Percentiles rank a stretch among this genome's conserved stretches.
Evolutionary conservation across 1,139 yeast species (phyloP).

Genomic region (Meyerozyma sp.): DNA sequence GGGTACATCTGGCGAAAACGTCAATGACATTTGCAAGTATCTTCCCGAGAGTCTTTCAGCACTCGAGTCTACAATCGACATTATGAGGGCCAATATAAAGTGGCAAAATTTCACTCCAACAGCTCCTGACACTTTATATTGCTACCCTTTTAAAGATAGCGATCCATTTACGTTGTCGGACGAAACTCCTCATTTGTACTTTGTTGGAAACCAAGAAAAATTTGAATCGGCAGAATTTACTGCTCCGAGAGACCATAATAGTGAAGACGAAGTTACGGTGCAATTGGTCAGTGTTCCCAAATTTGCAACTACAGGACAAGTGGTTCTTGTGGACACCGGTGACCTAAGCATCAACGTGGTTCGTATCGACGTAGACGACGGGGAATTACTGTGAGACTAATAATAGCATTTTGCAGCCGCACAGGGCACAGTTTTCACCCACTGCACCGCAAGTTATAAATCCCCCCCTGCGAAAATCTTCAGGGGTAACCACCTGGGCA

Average conservation of each 20-base stretch:
- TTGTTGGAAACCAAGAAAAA: conserved; percentile 75
- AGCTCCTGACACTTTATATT: conserved; percentile 91
- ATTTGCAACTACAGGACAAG: conserved; percentile 59
- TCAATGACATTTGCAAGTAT: conserved; percentile 72
- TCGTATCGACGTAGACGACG: not conserved
- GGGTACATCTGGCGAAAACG: conserved; percentile 82
- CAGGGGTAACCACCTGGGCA: not conserved
- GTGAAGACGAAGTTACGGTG: conserved; percentile 29
- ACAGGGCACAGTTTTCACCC: not conserved
- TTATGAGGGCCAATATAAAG: conserved; percentile 62
- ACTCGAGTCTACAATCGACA: conserved; percentile 29
- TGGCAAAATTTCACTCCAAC: conserved; percentile 94
- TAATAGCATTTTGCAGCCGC: not conserved
- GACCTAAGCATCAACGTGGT: conserved; percentile 51
- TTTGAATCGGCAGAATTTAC: conserved; percentile 37
- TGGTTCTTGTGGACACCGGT: conserved; percentile 61
- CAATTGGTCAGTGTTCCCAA: conserved; percentile 66
- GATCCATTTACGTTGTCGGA: conserved; percentile 74
- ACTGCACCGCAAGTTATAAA: not conserved
- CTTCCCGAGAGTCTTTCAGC: conserved; percentile 21
- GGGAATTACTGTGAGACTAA: not conserved
- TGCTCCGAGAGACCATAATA: conserved; percentile 22
- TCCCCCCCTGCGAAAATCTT: conserved; percentile 1
- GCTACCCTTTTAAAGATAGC: conserved; percentile 73
- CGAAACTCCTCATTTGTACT: conserved; percentile 80